Evolutionary conservation across 2,329 filamentous ascomycete species (phyloP).

Genomic region (Didymella arachidicola): DNA sequence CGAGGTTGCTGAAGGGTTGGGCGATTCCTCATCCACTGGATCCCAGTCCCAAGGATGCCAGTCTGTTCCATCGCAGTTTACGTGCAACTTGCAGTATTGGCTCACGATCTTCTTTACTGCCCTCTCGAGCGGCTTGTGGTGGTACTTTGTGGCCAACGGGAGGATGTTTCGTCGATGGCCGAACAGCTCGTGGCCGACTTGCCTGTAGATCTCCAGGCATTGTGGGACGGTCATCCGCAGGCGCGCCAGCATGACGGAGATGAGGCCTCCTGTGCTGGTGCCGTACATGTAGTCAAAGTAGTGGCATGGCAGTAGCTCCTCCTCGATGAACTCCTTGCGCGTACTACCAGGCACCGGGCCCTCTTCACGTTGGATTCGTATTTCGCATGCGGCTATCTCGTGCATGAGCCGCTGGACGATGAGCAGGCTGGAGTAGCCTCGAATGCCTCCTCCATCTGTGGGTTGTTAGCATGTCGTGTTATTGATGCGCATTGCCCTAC

Average conservation of each 20-base stretch:
- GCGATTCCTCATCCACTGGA: constrained; percentile 28
- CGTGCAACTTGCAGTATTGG: constrained; percentile 55
- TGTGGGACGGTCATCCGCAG: constrained; percentile 60
- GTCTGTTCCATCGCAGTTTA: constrained; percentile 54
- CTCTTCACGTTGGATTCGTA: constrained; percentile 54
- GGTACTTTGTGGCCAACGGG: constrained; percentile 59
- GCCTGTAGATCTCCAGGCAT: constrained; percentile 57
- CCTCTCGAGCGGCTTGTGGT: constrained; percentile 58
- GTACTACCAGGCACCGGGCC: constrained; percentile 40
- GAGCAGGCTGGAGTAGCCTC: constrained; percentile 60
- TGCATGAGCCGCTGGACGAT: constrained; percentile 60
- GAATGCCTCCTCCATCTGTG: constrained; percentile 59
- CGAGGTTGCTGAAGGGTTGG: constrained; percentile 15
- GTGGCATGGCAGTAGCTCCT: constrained; percentile 58
- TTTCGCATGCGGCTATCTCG: constrained; percentile 56
- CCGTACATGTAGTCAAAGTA: constrained; percentile 64
- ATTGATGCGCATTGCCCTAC: background rate
- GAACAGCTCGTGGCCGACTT: constrained; percentile 59
- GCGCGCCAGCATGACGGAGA: constrained; percentile 59
- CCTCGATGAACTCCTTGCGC: constrained; percentile 47
- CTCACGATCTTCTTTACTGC: constrained; percentile 57
- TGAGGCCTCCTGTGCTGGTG: constrained; percentile 61
- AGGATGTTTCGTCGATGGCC: constrained; percentile 54
- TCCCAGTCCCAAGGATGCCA: constrained; percentile 54
- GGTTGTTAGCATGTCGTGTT: constrained; percentile 27